Evolutionary conservation across 164 flowering plant species (phyloP), one percentile per base, ranked within the genome.

Genomic region (Magnolia changhungtana): DNA sequence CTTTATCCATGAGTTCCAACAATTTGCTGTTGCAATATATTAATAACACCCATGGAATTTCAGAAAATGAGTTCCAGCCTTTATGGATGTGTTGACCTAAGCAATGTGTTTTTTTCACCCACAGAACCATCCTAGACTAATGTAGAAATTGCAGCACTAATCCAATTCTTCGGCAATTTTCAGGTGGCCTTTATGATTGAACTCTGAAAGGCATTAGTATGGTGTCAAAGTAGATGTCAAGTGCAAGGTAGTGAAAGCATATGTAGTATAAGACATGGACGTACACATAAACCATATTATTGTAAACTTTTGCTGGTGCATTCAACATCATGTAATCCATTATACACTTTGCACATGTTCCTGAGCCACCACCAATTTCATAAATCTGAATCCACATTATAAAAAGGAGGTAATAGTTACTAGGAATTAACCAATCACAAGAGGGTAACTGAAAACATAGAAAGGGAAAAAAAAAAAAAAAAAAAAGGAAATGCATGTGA

Each of bases 301-400:
- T 87, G 87, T 96, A 96, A 77, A 96, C 90, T 86, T 93, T 88
- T 64, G 85, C 70, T 59, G 99, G 99, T 31, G 98, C 99, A 84
- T 96, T 94, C 87, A 94, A 84, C 96, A 85, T 90, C 76, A 96
- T 85, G 89, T 96, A 96, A 85, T 96, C 99, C 99, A 96, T 88
- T 78, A 96, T 89, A 82, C 98, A 91, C 88, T 91, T 96, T 50
- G 98, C 98, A 87, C 98, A 94, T 75, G 95, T 90, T 84, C 99
- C 99, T 67, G 99, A 91, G 75, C 99, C 99, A 79, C 99, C 99
- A 71, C 99, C 99, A 80, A 96, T 96, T 88, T 94, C 99, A 87
- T 88, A 94, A 80, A 94, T 92, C 99, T 96, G 90, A 81, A 77
- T 63, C 71, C 75, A 83, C 67, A 81, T 74, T 19, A 74, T 50